Evolutionary conservation across 768 basidiomycete species (phyloP).

Genomic region (Mycena venus): DNA sequence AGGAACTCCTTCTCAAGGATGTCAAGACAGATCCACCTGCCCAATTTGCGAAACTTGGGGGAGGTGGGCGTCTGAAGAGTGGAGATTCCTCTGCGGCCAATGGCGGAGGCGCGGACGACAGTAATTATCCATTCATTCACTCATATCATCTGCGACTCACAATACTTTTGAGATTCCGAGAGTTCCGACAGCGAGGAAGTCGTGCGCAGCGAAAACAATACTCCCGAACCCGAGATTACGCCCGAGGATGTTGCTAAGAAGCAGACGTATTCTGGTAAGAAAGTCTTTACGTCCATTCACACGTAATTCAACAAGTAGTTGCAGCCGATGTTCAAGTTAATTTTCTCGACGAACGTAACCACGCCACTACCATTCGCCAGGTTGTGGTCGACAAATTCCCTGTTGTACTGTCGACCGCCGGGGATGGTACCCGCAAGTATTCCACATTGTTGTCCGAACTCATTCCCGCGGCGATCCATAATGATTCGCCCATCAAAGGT

Average conservation of each 20-base stretch:
- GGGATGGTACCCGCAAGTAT: not conserved
- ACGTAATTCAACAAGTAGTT: too few relatives aligned
- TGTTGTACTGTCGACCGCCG: not conserved
- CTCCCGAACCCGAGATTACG: not conserved
- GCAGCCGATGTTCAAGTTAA: slow-evolving; percentile 8
- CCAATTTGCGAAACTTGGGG: not conserved
- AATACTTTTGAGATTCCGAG: not conserved
- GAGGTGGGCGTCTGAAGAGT: too few relatives aligned
- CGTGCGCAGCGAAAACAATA: not conserved
- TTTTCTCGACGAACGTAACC: not conserved
- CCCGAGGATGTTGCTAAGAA: not conserved
- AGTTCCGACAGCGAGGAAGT: not conserved
- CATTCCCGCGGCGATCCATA: slow-evolving; percentile 4
- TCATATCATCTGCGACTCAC: not conserved
- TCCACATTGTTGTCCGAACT: not conserved
- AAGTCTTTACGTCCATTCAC: too few relatives aligned
- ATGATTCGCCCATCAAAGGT: slow-evolving; percentile 18
- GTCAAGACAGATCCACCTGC: not conserved
- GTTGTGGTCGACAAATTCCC: not conserved
- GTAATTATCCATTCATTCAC: not conserved
- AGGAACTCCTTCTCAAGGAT: not conserved
- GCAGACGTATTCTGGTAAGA: not conserved
- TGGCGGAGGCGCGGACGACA: not conserved
- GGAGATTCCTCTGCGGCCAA: too few relatives aligned
- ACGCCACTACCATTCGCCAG: not conserved